These are phyloP conservation scores for Penicillium sp. DNA, from an alignment of 2,329 filamentous ascomycete species.

Conservation along the genomic window DNA sequence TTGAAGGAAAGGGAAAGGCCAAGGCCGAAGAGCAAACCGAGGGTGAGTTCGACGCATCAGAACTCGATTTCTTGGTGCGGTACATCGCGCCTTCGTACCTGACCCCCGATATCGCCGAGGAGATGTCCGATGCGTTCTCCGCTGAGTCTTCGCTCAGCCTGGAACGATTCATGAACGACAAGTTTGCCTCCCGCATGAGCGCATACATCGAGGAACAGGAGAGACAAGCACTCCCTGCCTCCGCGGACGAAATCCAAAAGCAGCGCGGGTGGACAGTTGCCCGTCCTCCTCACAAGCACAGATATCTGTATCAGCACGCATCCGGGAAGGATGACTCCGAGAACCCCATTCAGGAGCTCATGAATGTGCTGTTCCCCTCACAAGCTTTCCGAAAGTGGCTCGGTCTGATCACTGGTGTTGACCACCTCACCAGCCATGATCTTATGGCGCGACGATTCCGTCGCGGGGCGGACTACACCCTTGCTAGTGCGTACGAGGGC, in stretches of 20 bases:
- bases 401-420: constrained; percentile 74
- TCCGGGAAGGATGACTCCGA: constrained; percentile 32
- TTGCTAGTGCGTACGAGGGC: constrained; percentile 79
- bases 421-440: constrained; percentile 68
- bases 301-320: constrained; percentile 77
- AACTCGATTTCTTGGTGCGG: constrained; percentile 85
- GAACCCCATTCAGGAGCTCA: constrained; percentile 69
- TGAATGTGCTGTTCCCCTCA: constrained; percentile 82
- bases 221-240: constrained; percentile 43
- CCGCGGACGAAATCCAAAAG: constrained; percentile 60
- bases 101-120: constrained; percentile 85
- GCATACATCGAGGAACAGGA: constrained; percentile 71
- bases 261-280: constrained; percentile 72
- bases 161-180: constrained; percentile 73
- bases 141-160: constrained; percentile 84
- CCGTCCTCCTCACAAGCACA: constrained; percentile 90
- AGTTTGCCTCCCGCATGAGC: constrained; percentile 72
- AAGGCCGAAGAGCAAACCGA: constrained; percentile 54
- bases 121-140: constrained; percentile 76
- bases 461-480: constrained; percentile 83
- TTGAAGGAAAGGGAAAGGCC: constrained; percentile 39
- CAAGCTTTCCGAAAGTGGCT: constrained; percentile 88
- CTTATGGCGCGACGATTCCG: constrained; percentile 86
- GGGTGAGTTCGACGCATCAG: constrained; percentile 69
- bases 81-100: constrained; percentile 90